Evolutionary conservation across 2,329 filamentous ascomycete genomes (phyloP).

Genomic region (Fusarium graminum): DNA sequence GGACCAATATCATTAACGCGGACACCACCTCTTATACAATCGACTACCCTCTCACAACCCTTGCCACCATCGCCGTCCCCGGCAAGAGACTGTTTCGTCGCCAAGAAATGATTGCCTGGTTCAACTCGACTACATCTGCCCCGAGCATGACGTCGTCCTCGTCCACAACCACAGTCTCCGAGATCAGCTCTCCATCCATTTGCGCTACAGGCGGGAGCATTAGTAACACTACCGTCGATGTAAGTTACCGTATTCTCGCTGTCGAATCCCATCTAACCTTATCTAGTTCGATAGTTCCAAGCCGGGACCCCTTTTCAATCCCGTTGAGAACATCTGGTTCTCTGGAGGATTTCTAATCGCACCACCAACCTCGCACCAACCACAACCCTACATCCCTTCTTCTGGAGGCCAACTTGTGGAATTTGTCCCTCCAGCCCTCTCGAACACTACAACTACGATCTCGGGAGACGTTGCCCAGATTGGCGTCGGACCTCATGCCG

Average conservation of each 20-base stretch:
- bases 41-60: slow-evolving; percentile 56
- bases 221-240: slow-evolving; percentile 56
- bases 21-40: slow-evolving; percentile 58
- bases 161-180: slow-evolving; percentile 16
- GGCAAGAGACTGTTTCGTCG: slow-evolving; percentile 48
- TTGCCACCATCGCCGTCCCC: slow-evolving; percentile 53
- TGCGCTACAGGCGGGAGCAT: slow-evolving; percentile 52
- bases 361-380: slow-evolving; percentile 52
- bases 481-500: slow-evolving; percentile 56
- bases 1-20: slow-evolving; percentile 56
- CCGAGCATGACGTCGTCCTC: slow-evolving; percentile 18
- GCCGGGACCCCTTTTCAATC: slow-evolving; percentile 57
- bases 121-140: slow-evolving; percentile 50
- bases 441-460: slow-evolving; percentile 43
- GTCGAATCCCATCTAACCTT: slow-evolving; percentile 27
- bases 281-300: slow-evolving; percentile 55
- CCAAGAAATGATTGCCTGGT: slow-evolving; percentile 51
- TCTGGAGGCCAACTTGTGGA: slow-evolving; percentile 58
- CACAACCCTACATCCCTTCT: slow-evolving; percentile 54
- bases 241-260: slow-evolving; percentile 44
- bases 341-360: slow-evolving; percentile 58
- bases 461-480: slow-evolving; percentile 56
- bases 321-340: slow-evolving; percentile 58
- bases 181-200: slow-evolving; percentile 38
- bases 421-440: slow-evolving; percentile 56